phyloP scores from a whole-genome alignment of 2,329 filamentous ascomycete species.

The Botrytis porri region DNA sequence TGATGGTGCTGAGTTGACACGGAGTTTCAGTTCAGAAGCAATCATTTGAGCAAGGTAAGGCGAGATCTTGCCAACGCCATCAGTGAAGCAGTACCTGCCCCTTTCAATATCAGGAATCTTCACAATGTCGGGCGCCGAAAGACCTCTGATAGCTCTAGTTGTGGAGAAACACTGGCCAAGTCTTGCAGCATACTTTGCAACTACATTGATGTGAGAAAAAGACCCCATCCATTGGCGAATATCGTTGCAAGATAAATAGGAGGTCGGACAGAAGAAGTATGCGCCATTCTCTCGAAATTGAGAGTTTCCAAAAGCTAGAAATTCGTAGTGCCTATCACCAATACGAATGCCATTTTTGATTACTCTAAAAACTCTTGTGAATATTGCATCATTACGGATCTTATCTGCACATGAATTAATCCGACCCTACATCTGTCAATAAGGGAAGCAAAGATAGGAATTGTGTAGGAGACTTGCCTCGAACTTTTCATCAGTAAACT shows the following conservation, averaged over 20 bases:
- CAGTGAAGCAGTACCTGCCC: slow-evolving; percentile 73
- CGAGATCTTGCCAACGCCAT: slow-evolving; percentile 94
- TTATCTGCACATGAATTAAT: slow-evolving; percentile 55
- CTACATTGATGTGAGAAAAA: slow-evolving; percentile 73
- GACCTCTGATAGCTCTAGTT: slow-evolving; percentile 70
- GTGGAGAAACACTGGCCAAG: slow-evolving; percentile 96
- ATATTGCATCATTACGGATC: slow-evolving; percentile 63
- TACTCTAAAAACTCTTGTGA: slow-evolving; percentile 67
- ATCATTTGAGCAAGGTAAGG: slow-evolving; percentile 70
- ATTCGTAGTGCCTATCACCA: slow-evolving; percentile 78
- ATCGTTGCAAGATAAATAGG: slow-evolving; percentile 63
- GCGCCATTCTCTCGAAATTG: slow-evolving; percentile 89
- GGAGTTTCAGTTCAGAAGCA: slow-evolving; percentile 64
- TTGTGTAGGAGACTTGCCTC: slow-evolving; percentile 32
- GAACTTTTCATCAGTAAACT: slow-evolving; percentile 78
- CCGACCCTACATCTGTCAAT: slow-evolving; percentile 47
- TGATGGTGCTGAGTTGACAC: slow-evolving; percentile 62
- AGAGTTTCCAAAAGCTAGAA: slow-evolving; percentile 92
- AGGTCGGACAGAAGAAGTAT: slow-evolving; percentile 82
- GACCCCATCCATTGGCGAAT: slow-evolving; percentile 87
- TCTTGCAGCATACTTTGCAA: slow-evolving; percentile 88
- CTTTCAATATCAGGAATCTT: slow-evolving; percentile 67
- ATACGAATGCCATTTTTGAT: slow-evolving; percentile 77
- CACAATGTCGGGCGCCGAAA: slow-evolving; percentile 53
- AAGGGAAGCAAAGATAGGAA: slow-evolving; percentile 18